phyloP scores from a whole-genome alignment of 495 filamentous ascomycete species.

The Thozetella sp. region DNA sequence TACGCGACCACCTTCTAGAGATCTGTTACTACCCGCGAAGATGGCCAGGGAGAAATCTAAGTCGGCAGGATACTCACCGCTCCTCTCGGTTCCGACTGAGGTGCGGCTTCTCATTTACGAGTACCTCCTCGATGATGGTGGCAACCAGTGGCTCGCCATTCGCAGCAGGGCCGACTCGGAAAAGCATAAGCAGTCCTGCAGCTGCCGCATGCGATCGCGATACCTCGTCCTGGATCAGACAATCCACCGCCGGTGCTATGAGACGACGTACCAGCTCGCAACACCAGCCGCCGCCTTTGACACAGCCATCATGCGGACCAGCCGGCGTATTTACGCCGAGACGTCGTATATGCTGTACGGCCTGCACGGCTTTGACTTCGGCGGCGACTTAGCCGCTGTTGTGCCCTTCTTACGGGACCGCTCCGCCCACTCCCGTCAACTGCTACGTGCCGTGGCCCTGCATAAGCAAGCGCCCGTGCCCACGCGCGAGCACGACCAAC shows the following conservation, averaged over 20 bases:
- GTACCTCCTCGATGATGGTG: slow-evolving; percentile 49
- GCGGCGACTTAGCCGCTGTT: slow-evolving; percentile 51
- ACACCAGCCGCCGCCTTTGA: slow-evolving; percentile 32
- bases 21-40: no score
- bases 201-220: slow-evolving; percentile 15
- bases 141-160: slow-evolving; percentile 18
- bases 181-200: slow-evolving; percentile 11
- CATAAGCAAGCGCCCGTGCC: slow-evolving; percentile 50
- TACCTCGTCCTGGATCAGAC: slow-evolving; percentile 31
- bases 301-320: slow-evolving; percentile 45
- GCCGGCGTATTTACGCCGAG: slow-evolving; percentile 48
- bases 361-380: slow-evolving; percentile 53
- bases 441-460: slow-evolving; percentile 42
- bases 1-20: no score
- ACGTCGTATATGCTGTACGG: slow-evolving; percentile 49
- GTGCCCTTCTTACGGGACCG: slow-evolving; percentile 58
- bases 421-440: slow-evolving; percentile 36
- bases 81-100: slow-evolving; percentile 46
- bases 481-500: slow-evolving; percentile 50
- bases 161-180: slow-evolving; percentile 18
- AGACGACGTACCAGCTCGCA: slow-evolving; percentile 47
- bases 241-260: slow-evolving; percentile 28
- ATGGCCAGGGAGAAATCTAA: neutral
- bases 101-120: slow-evolving; percentile 58
- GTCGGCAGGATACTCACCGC: slow-evolving; percentile 5